Percentiles rank a stretch among this genome's conserved stretches.
Conservation (phyloP, 371 early-diverging fungal genomes). For the Apophysomyces ossiformis region DNA sequence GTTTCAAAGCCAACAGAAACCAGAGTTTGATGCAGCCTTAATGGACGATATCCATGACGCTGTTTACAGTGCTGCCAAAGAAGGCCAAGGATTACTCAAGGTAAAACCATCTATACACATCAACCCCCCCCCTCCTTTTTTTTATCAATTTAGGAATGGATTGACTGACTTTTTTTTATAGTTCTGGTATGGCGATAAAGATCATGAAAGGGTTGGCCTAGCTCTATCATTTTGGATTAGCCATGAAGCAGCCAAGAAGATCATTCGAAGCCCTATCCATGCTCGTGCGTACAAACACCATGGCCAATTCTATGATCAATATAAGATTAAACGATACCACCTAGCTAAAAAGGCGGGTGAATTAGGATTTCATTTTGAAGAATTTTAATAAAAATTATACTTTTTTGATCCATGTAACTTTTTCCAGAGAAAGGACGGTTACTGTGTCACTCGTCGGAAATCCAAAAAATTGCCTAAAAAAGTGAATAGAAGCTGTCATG, state of each 20-base stretch:
- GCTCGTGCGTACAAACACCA: slow-evolving; percentile 34
- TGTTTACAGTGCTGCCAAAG: slow-evolving; percentile 50
- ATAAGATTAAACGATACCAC: slow-evolving; percentile 41
- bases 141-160: too few species aligned
- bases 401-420: background rate
- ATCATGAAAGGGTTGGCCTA: slow-evolving; percentile 45
- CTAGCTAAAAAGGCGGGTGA: slow-evolving; percentile 39
- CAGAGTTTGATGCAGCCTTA: slow-evolving; percentile 30
- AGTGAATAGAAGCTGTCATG: too few species aligned
- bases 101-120: slow-evolving; percentile 1
- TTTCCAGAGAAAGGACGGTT: background rate
- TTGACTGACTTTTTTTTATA: background rate
- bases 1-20: slow-evolving; percentile 44
- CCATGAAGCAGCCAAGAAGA: slow-evolving; percentile 42
- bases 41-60: slow-evolving; percentile 45
- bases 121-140: too few species aligned
- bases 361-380: slow-evolving; percentile 21
- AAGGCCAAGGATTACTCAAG: slow-evolving; percentile 50
- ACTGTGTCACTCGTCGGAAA: slow-evolving; percentile 1
- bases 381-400: background rate
- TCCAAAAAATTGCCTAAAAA: background rate
- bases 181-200: slow-evolving; percentile 52
- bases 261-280: slow-evolving; percentile 45
- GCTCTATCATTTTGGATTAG: slow-evolving; percentile 59
- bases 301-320: slow-evolving; percentile 46